phyloP scores from a whole-genome alignment of 495 filamentous ascomycete genomes.

The Penicillium canariense region DNA sequence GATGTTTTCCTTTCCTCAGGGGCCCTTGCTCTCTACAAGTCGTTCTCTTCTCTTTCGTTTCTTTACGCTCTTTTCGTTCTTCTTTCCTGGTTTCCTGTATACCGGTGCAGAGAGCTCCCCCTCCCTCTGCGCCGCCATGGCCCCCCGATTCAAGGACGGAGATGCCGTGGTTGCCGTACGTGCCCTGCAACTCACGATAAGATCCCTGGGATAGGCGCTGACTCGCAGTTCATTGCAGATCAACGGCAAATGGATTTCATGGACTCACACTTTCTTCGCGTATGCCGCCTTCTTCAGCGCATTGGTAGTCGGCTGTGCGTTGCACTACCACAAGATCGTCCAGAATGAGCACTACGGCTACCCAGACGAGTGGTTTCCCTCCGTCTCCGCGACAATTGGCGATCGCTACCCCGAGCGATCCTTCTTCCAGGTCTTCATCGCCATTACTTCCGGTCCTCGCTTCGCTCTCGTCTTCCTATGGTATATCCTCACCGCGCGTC shows the following conservation, averaged over 20 bases:
- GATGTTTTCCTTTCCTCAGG: slow-evolving; percentile 36
- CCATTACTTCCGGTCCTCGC: slow-evolving; percentile 89
- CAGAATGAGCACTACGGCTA: slow-evolving; percentile 97
- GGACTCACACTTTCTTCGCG: slow-evolving; percentile 78
- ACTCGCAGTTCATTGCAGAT: slow-evolving; percentile 45
- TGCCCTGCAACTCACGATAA: slow-evolving; percentile 22
- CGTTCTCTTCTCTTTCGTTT: slow-evolving; percentile 28
- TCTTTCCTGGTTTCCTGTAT: slow-evolving; percentile 22
- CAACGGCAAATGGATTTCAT: slow-evolving; percentile 90
- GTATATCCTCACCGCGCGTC: slow-evolving; percentile 82
- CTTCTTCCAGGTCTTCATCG: slow-evolving; percentile 95
- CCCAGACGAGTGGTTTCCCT: slow-evolving; percentile 98
- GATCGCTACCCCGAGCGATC: slow-evolving; percentile 97
- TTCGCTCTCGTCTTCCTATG: slow-evolving; percentile 90
- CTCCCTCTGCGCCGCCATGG: slow-evolving; percentile 54
- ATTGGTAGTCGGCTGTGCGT: slow-evolving; percentile 73
- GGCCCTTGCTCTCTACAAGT: slow-evolving; percentile 26
- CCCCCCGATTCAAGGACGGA: slow-evolving; percentile 85
- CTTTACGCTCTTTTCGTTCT: slow-evolving; percentile 38
- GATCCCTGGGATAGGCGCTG: slow-evolving; percentile 8
- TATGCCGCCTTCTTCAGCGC: slow-evolving; percentile 93
- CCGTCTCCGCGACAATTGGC: slow-evolving; percentile 97
- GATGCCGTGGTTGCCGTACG: slow-evolving; percentile 72
- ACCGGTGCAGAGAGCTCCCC: slow-evolving; percentile 18
- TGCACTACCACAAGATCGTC: slow-evolving; percentile 97